Evolutionary conservation across 2,329 filamentous ascomycete genomes (phyloP).

Genomic region (Huntiella moniliformis): DNA sequence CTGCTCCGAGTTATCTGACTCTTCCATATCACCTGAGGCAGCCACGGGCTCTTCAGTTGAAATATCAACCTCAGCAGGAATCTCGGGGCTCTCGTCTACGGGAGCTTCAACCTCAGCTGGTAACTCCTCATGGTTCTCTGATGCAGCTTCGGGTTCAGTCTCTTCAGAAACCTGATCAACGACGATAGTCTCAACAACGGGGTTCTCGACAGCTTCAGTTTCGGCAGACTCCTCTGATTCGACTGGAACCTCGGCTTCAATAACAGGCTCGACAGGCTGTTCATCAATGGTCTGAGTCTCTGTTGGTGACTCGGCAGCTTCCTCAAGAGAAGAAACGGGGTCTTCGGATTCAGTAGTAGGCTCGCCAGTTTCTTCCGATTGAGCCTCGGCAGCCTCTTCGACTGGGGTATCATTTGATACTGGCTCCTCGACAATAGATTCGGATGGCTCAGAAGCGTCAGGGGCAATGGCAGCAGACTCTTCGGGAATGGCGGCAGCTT

Average conservation of each 20-base stretch:
- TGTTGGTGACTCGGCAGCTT: neutral
- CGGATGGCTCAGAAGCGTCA: neutral
- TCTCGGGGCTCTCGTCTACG: too few relatives aligned
- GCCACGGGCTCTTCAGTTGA: neutral
- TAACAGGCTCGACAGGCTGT: neutral
- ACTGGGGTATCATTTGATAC: too few relatives aligned
- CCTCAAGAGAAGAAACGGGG: neutral
- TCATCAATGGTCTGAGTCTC: neutral
- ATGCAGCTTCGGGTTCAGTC: too few relatives aligned
- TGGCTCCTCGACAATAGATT: neutral
- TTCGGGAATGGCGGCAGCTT: neutral
- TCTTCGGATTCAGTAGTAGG: neutral
- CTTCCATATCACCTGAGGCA: neutral
- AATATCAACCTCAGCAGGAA: neutral
- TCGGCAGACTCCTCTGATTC: neutral
- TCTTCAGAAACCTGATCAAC: too few relatives aligned
- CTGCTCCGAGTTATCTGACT: too few relatives aligned
- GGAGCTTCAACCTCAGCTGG: too few relatives aligned
- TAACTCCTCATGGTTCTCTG: too few relatives aligned
- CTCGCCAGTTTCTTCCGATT: neutral
- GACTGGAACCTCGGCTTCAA: neutral
- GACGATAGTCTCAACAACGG: too few relatives aligned
- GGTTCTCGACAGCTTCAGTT: neutral
- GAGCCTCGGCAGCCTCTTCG: neutral
- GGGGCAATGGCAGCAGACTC: neutral